These are phyloP conservation scores for Boletus subcaerulescens DNA, from an alignment of 768 basidiomycete species.

Conservation along the genomic window DNA sequence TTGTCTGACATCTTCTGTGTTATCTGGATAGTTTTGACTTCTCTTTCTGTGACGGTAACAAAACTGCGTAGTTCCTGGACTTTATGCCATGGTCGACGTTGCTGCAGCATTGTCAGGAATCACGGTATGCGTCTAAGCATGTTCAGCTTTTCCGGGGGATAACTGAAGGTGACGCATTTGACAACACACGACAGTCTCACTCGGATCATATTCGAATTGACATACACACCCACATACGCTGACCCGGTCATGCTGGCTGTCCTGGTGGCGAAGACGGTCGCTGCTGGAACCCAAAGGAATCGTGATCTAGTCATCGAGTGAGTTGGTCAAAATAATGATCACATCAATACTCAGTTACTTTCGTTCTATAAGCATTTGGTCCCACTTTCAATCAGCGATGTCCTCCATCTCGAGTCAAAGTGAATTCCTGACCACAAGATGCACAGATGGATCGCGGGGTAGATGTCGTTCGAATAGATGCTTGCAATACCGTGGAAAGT, in stretches of 20 bases:
- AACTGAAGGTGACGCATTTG: slow-evolving; percentile 9
- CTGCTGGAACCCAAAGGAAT: slow-evolving; percentile 68
- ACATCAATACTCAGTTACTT: too few species aligned
- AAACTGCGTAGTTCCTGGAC: slow-evolving; percentile 81
- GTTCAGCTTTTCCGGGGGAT: not conserved
- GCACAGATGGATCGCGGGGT: slow-evolving; percentile 62
- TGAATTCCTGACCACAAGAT: not conserved
- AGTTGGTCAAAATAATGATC: too few species aligned
- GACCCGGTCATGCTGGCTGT: slow-evolving; percentile 88
- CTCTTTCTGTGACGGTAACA: slow-evolving; percentile 56
- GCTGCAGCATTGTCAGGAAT: slow-evolving; percentile 95
- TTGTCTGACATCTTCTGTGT: slow-evolving; percentile 72
- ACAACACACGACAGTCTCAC: slow-evolving; percentile 84
- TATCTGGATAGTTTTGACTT: slow-evolving; percentile 63
- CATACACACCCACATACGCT: slow-evolving; percentile 88
- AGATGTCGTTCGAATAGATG: slow-evolving; percentile 69
- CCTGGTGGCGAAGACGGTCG: slow-evolving; percentile 53
- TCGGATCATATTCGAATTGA: slow-evolving; percentile 95
- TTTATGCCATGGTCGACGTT: slow-evolving; percentile 96
- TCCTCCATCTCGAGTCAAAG: too few species aligned
- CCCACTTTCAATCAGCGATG: too few species aligned
- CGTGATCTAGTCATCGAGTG: slow-evolving; percentile 97
- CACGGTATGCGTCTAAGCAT: slow-evolving; percentile 47
- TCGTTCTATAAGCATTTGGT: too few species aligned
- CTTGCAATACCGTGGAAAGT: slow-evolving; percentile 71